Base-by-base conservation (phyloP, 2,329 filamentous ascomycete species). In the Cladophialophora psammophila region DNA sequence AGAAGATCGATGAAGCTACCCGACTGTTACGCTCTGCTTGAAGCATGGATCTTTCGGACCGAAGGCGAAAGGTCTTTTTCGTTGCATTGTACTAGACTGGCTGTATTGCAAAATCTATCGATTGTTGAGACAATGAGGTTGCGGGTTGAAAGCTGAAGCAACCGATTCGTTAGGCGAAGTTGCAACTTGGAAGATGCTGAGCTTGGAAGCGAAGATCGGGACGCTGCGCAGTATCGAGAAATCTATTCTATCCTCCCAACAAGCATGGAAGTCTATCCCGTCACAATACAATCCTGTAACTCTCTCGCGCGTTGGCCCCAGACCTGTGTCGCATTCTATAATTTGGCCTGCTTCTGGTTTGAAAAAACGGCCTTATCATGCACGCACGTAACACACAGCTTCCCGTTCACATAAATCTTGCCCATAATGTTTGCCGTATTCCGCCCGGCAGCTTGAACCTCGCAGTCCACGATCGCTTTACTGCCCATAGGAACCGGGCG, bases 321-420 rank as follows among this genome's bases (percentile, higher is more conserved):
- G 38, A 18, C 42, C 2, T 32, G 18, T 15, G 36, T 50, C 13
- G 12, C 52, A n/a, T 18, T 36, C 55, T 57, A 67, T 58, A 67
- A 65, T 31, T 69, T 67, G 7, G 67, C 45, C 3, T 40, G 56
- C 20, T 38, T 20, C 13, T 40, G 50, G 15, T n/a, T 52, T 69
- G 75, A 18, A 74, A 80, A 59, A 65, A 74, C 45, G 72, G 76
- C 36, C 71, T 76, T 48, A 75, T 78, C 20, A 77, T 78, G 77
- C 60, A 79, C 26, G 74, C 78, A 18, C 52, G 69, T 73, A 18
- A 73, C 69, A 40, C 67, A 70, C 15, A 72, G 32, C 40, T 73
- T 73, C 12, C 68, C 70, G 63, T 71, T 65, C 10, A 71, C 58
- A 18, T 57, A 63, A 9, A 72, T 60, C 66, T 69, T 68, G 10